Evolutionary conservation across 2,329 filamentous ascomycete species (phyloP).

Genomic region (Clonostachys byssicola): DNA sequence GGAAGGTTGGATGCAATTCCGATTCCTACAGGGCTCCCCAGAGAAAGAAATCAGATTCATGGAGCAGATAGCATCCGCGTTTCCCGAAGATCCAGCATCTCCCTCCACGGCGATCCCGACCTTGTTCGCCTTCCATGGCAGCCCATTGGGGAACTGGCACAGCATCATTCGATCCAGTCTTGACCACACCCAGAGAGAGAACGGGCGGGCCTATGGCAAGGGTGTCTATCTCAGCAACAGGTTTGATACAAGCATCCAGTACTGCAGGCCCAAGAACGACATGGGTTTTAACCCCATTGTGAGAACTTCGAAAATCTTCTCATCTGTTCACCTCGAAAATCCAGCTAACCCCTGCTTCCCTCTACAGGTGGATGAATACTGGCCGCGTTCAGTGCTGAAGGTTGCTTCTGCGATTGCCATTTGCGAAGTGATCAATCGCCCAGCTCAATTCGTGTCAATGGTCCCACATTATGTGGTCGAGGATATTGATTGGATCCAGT

Average conservation of each 20-base stretch:
- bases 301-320: too few relatives aligned
- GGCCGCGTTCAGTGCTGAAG: conserved; percentile 65
- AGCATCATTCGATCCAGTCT: conserved; percentile 81
- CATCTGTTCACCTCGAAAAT: too few relatives aligned
- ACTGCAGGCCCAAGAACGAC: conserved; percentile 18
- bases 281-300: too few relatives aligned
- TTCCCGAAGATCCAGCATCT: conserved; percentile 16
- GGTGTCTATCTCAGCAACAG: conserved; percentile 76
- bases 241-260: conserved; percentile 51
- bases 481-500: conserved; percentile 83
- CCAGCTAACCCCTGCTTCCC: too few relatives aligned
- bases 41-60: conserved; percentile 80
- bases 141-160: conserved; percentile 76
- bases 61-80: conserved; percentile 40
- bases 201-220: conserved; percentile 72
- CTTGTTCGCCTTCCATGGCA: conserved; percentile 86
- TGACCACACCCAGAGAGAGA: conserved; percentile 56
- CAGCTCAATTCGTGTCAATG: conserved; percentile 51
- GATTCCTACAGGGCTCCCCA: conserved; percentile 82
- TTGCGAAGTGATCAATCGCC: conserved; percentile 80
- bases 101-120: conserved; percentile 52
- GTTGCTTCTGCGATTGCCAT: conserved; percentile 62
- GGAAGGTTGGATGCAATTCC: conserved; percentile 69
- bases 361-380: conserved; percentile 21
- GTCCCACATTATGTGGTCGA: conserved; percentile 67